Evolutionary conservation across 768 basidiomycete genomes (phyloP), one percentile per base, ranked within the genome.

Genomic region (Xanthoconium purpureum): DNA sequence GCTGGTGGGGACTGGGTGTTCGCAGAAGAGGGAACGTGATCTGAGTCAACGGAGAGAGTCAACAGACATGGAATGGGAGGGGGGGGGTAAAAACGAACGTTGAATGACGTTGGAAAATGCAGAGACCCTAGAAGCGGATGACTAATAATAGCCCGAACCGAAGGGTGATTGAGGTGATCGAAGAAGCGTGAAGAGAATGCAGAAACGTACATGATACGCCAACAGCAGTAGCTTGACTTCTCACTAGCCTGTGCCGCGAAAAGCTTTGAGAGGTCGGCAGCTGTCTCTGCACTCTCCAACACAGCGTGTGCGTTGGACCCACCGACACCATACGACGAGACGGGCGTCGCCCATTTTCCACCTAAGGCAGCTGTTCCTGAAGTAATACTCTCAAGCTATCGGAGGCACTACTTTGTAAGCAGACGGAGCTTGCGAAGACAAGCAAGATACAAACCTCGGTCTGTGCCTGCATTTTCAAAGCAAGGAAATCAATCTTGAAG

Each of bases 251-350:
- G 37, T 17, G 36, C 17, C 11, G 32, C 30, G 11, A 50, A 14
- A 6, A 56, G 14, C 13, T 56, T 56, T 36, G 62, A 52, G 36
- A 62, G 56, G 24, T 62, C 60, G 10, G 56, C 18, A 24, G 52
- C 57, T 15, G 56, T 58, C 24, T 68, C 66, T 8, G 35, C 60
- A 15, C 58, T 64, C 48, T 71, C 72, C 58, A 73, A 8, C 29
- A 73, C 71, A 4, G 72, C 3, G 47, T 73, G 69, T 10, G 66
- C 72, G 32, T 73, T 73, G 14, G 72, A 72, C 53, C 71, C 69
- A 32, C 72, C 72, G 14, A 73, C 65, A 50, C 71, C 71, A 47
- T 72, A 72, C 10, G 68, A 71, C 4, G 71, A 73, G 35, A 73
- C 45, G 7, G 71, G 71, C 8, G 71, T 61, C 40, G 71, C 68